These are phyloP conservation scores for Sarcomyxa edulis DNA, from an alignment of 768 basidiomycete species.

Conservation along the genomic window DNA sequence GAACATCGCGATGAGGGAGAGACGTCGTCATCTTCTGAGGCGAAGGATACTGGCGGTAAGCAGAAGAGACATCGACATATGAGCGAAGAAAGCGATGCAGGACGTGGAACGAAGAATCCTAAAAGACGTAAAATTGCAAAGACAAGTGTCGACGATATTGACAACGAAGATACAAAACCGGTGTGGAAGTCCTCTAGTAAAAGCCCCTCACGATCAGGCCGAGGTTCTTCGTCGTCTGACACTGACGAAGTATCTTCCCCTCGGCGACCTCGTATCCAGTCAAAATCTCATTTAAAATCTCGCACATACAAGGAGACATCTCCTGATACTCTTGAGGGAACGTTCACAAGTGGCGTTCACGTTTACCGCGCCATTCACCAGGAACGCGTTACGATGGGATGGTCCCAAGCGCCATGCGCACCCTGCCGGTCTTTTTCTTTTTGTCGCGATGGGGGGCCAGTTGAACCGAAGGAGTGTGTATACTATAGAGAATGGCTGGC, in stretches of 20 bases:
- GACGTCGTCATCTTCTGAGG: conserved; percentile 11
- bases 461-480: conserved; percentile 71
- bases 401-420: conserved; percentile 84
- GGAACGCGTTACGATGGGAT: conserved; percentile 55
- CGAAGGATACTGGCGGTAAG: conserved; percentile 28
- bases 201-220: conserved; percentile 21
- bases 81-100: too few relatives aligned
- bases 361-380: conserved; percentile 81
- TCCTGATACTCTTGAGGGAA: too few relatives aligned
- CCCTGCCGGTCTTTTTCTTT: conserved; percentile 89
- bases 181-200: too few relatives aligned
- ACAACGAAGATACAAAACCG: too few relatives aligned
- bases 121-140: too few relatives aligned
- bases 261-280: too few relatives aligned
- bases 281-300: conserved; percentile 24
- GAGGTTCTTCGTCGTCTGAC: conserved; percentile 19
- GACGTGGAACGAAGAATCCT: too few relatives aligned
- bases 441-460: conserved; percentile 71
- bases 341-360: too few relatives aligned
- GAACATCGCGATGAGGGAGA: conserved; percentile 14
- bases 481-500: conserved; percentile 79
- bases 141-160: too few relatives aligned
- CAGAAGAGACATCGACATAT: too few relatives aligned
- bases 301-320: too few relatives aligned
- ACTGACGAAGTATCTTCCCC: too few relatives aligned